A percentile compares a stretch with the other conserved stretches of the same genome.
phyloP scores from a whole-genome alignment of 2,329 filamentous ascomycete genomes.

The Alternaria ventricosa region DNA sequence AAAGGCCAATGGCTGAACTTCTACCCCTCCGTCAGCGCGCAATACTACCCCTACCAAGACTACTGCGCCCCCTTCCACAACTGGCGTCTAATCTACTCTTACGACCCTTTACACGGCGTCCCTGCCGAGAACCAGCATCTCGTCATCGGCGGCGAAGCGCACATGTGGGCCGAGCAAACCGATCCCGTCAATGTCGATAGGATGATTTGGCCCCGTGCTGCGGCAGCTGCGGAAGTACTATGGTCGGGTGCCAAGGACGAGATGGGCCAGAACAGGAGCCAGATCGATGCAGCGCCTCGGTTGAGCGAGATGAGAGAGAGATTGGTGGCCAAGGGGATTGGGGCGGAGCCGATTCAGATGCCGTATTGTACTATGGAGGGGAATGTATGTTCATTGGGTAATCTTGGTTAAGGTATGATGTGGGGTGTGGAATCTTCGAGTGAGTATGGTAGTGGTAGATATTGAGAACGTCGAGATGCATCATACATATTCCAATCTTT shows the following conservation, averaged over 20 bases:
- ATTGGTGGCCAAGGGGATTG: constrained; percentile 71
- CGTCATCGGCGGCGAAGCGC: constrained; percentile 81
- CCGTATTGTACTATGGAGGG: constrained; percentile 72
- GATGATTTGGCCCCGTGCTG: constrained; percentile 78
- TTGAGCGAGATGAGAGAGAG: constrained; percentile 79
- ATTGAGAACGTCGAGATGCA: neutral
- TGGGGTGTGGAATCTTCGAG: neutral
- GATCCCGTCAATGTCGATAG: constrained; percentile 77
- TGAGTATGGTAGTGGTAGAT: neutral
- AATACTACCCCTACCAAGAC: constrained; percentile 74
- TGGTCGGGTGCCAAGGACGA: constrained; percentile 77
- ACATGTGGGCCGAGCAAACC: constrained; percentile 78
- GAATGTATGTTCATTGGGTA: constrained; percentile 37
- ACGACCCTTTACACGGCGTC: constrained; percentile 74
- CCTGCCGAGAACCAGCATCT: constrained; percentile 68
- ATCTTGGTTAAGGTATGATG: neutral
- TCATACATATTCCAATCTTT: neutral
- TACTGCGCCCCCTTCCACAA: constrained; percentile 82
- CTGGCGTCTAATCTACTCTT: constrained; percentile 82
- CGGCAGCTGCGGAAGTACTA: constrained; percentile 77
- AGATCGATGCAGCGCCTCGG: constrained; percentile 72
- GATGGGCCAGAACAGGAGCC: constrained; percentile 71
- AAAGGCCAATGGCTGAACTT: constrained; percentile 81
- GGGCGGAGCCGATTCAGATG: constrained; percentile 73
- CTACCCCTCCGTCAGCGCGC: constrained; percentile 58